Percentiles rank a stretch among this genome's conserved stretches.
These are phyloP conservation scores for Neovahlkampfia damariscottae DNA, from an alignment of 78 protist genomes.

Conservation along the genomic window DNA sequence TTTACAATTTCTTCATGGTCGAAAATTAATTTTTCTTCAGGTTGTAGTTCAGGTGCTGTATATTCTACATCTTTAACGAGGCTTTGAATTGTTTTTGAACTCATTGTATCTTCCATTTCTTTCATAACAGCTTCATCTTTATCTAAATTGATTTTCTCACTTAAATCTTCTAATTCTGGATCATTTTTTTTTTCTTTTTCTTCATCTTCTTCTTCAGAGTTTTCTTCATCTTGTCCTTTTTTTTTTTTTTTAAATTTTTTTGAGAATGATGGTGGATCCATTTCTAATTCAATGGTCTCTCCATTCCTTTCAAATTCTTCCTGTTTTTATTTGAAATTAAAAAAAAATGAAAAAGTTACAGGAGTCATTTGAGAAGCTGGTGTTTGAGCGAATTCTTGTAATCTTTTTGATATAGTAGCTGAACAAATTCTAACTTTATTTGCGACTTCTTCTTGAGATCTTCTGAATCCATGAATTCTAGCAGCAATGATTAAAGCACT, in stretches of 20 bases:
- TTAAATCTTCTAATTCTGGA: too few relatives aligned
- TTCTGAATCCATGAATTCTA: constrained; percentile 6
- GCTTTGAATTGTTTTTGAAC: too few relatives aligned
- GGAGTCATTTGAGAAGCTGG: neutral
- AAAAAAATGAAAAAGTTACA: too few relatives aligned
- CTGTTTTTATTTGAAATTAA: neutral
- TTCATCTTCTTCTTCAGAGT: neutral
- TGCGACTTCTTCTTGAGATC: neutral
- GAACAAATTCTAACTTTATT: neutral
- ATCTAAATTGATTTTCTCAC: too few relatives aligned
- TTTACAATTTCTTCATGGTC: too few relatives aligned
- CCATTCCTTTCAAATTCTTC: neutral
- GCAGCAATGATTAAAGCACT: constrained; percentile 3
- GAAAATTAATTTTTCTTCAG: too few relatives aligned
- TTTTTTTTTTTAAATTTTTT: neutral
- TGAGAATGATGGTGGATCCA: neutral
- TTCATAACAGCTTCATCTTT: too few relatives aligned
- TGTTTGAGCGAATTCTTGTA: neutral
- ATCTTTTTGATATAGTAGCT: neutral
- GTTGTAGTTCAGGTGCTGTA: too few relatives aligned
- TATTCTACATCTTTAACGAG: too few relatives aligned
- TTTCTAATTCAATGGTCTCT: neutral
- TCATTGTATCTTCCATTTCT: too few relatives aligned
- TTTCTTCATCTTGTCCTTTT: neutral
- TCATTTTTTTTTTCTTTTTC: too few relatives aligned